Evolutionary conservation across 2,329 filamentous ascomycete genomes (phyloP).

Genomic region (Ceratocystis smalleyi): DNA sequence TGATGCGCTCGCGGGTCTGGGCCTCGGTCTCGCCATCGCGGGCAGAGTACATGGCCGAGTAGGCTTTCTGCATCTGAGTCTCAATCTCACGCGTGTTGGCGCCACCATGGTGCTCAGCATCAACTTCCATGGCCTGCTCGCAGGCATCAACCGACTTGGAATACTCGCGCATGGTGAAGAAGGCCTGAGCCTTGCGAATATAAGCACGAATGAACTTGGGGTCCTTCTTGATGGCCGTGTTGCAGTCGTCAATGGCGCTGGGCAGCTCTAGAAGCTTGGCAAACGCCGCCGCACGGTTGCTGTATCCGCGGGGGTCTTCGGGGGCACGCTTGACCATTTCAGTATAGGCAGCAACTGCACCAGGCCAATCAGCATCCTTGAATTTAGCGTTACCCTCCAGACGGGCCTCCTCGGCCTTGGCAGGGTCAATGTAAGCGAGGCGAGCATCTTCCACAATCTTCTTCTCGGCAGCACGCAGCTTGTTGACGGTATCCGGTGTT

Average conservation of each 20-base stretch:
- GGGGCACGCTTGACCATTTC: conserved; percentile 97
- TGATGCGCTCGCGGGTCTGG: conserved; percentile 80
- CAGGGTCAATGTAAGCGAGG: conserved; percentile 72
- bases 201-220: conserved; percentile 89
- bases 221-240: conserved; percentile 79
- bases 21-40: conserved; percentile 92
- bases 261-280: conserved; percentile 96
- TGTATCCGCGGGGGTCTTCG: conserved; percentile 84
- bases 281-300: conserved; percentile 90
- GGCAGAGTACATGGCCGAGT: conserved; percentile 75
- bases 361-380: conserved; percentile 92
- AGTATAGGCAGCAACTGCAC: conserved; percentile 78
- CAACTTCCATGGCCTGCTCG: conserved; percentile 61
- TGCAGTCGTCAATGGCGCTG: conserved; percentile 80
- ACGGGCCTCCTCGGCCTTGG: conserved; percentile 86
- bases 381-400: conserved; percentile 93
- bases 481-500: conserved; percentile 81
- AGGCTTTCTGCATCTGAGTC: conserved; percentile 81
- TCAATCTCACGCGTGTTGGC: conserved; percentile 87
- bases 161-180: conserved; percentile 96
- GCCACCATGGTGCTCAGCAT: conserved; percentile 49
- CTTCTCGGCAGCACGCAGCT: conserved; percentile 83
- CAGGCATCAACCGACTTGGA: conserved; percentile 86
- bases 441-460: conserved; percentile 61
- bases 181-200: conserved; percentile 87